phyloP scores from a whole-genome alignment of 768 basidiomycete genomes.

The Hygrocybe punicea region DNA sequence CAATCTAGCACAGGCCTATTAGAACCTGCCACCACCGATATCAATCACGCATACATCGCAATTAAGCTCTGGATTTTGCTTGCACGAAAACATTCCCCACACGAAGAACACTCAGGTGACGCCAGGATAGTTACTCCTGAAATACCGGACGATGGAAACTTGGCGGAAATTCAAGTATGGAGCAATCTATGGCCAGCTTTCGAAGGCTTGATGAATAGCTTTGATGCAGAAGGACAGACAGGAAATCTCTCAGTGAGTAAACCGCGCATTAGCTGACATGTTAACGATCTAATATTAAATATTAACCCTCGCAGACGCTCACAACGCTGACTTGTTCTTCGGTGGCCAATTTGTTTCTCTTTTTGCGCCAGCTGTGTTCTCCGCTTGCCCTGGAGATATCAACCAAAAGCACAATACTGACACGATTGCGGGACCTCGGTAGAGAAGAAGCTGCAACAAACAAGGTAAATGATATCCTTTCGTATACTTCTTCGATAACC shows the following conservation, averaged over 20 bases:
- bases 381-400: constrained; percentile 54
- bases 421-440: constrained; percentile 45
- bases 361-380: constrained; percentile 53
- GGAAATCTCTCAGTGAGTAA: constrained; percentile 43
- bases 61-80: constrained; percentile 72
- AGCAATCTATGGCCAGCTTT: constrained; percentile 76
- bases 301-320: constrained; percentile 43
- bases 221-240: constrained; percentile 47
- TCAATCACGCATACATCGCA: constrained; percentile 66
- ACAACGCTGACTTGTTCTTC: constrained; percentile 55
- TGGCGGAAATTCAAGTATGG: constrained; percentile 48
- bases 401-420: constrained; percentile 47
- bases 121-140: neutral
- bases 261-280: neutral
- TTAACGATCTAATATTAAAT: neutral
- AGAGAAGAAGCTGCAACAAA: constrained; percentile 46
- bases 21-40: constrained; percentile 50
- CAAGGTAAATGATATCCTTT: constrained; percentile 42
- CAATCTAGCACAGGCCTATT: constrained; percentile 36
- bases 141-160: neutral
- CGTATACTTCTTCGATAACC: neutral
- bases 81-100: constrained; percentile 38
- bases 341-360: constrained; percentile 62
- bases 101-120: constrained; percentile 16
- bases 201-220: constrained; percentile 47